These are phyloP conservation scores for Zelopaecilomyces penicillatus DNA, from an alignment of 2,329 filamentous ascomycete species.

Conservation along the genomic window DNA sequence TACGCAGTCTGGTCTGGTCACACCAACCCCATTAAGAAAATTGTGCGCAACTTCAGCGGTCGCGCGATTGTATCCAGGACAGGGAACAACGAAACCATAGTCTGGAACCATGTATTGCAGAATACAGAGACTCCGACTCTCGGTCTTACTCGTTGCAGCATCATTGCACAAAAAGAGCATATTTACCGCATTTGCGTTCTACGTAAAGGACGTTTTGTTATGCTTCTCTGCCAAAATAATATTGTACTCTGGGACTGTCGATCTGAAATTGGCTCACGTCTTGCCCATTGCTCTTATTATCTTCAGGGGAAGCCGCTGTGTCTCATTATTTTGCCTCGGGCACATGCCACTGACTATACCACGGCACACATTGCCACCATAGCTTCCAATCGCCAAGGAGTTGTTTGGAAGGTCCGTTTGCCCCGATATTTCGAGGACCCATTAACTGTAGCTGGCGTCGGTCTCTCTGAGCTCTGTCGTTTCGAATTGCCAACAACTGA, in stretches of 20 bases:
- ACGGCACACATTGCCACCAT: constrained; percentile 72
- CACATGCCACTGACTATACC: constrained; percentile 46
- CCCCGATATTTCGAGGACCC: constrained; percentile 36
- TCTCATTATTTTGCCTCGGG: constrained; percentile 62
- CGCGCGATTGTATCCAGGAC: constrained; percentile 75
- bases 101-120: constrained; percentile 64
- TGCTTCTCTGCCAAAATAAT: constrained; percentile 65
- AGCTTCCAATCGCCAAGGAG: constrained; percentile 65
- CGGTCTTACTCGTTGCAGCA: constrained; percentile 55
- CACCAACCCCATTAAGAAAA: constrained; percentile 70
- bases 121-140: constrained; percentile 15
- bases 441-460: constrained; percentile 14
- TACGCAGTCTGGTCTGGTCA: constrained; percentile 77
- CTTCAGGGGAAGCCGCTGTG: constrained; percentile 67
- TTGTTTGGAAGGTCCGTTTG: constrained; percentile 71
- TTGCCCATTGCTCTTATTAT: constrained; percentile 44
- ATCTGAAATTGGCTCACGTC: constrained; percentile 44
- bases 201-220: constrained; percentile 66
- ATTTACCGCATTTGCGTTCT: constrained; percentile 76
- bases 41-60: constrained; percentile 77
- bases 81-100: constrained; percentile 65
- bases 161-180: constrained; percentile 57
- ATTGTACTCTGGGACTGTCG: constrained; percentile 77
- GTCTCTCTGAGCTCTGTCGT: constrained; percentile 57
- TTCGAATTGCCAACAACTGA: constrained; percentile 58